Base-by-base conservation (phyloP, 2,329 filamentous ascomycete genomes). In the Aspergillus floridensis region DNA sequence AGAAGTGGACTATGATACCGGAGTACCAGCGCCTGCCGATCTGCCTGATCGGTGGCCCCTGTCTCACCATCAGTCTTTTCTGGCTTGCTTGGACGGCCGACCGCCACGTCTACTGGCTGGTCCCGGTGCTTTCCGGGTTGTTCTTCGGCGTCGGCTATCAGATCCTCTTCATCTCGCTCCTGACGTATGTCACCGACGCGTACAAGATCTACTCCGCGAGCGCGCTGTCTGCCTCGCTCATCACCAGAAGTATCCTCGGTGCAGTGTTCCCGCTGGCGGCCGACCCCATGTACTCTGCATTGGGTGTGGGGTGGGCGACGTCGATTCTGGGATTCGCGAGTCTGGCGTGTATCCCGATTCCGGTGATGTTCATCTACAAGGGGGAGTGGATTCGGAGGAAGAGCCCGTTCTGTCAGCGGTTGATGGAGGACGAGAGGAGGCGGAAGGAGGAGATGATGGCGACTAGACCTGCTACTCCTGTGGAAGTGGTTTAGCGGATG, bases 1-100 rank as follows among this genome's bases (percentile, higher is more conserved):
- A 80, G 2, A 63, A 77, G 1, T 92, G 89, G 88, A 79, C 84
- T 0, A 76, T 76, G 26, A 65, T 64, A 4, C 65, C 70, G 83
- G 72, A 93, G 69, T 88, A 85, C 69, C 83, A 87, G 5, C 84
- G 90, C 1, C 80, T 93, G 0, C 90, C 90, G 0, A 79, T 93
- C 2, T 89, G 88, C 4, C 89, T 86, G 68, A 66, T 91, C 19
- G 89, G 88, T 1, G 88, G 89, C 0, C 88, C 89, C 0, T 76
- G 89, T 47, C 82, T 86, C 1, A 80, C 84, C 32, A 79, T 69
- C 49, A 68, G 66, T 22, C 62, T 72, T 12, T 89, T 63, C 71
- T 85, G 60, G 88, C 80, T 89, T 16, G 87, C 84, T 21, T 89
- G 83, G 82, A 81, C 83, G 1, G 78, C 86, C 1, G 76, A 75